Evolutionary conservation across 169 alveolate species (phyloP), one percentile per base, ranked within the genome.

Genomic region (Cyclospora cayetanensis): DNA sequence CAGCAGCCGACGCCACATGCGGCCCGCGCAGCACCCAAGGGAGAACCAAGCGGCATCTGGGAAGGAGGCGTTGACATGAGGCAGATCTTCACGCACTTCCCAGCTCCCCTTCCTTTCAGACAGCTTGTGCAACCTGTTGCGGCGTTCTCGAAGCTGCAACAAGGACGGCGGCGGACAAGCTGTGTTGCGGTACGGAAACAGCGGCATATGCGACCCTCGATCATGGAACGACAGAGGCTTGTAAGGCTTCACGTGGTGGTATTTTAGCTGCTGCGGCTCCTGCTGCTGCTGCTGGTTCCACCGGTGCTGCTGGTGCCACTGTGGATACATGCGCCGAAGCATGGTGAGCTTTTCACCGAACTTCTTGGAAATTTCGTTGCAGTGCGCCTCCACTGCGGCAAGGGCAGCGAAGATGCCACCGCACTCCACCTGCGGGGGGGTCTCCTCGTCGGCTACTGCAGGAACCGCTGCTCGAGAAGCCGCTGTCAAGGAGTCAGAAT

Each of bases 1-100:
- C 35, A 66, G 79, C 50, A n/a, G 79, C 43, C 27, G 79, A 18
- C 79, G 35, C 79, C 79, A 66, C 50, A n/a, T 34, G 46, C 39
- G 79, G 79, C 79, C 79, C 12, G 79, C 43, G 79, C 46, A 29
- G 79, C 79, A 66, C 0, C 79, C 79, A 18, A 66, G 43, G 34
- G 79, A 25, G 34, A 66, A 66, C 50, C 39, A 66, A 9, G 79
- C 79, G 1, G 79, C 79, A 27, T 66, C 79, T 29, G 79, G 43
- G 41, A 66, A 66, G 22, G 79, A 66, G 34, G 79, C 79, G n/a
- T 66, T 66, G 22, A 34, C 27, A n/a, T 66, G 79, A 22, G 79
- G 79, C 4, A 66, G 35, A 5, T 66, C 4, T 29, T 66, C 79
- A 39, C 12, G 35, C 0, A 66, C 22, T 43, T 11, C 3, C 79